Conservation (phyloP, 2,329 filamentous ascomycete genomes). For the Septoria linicola region DNA sequence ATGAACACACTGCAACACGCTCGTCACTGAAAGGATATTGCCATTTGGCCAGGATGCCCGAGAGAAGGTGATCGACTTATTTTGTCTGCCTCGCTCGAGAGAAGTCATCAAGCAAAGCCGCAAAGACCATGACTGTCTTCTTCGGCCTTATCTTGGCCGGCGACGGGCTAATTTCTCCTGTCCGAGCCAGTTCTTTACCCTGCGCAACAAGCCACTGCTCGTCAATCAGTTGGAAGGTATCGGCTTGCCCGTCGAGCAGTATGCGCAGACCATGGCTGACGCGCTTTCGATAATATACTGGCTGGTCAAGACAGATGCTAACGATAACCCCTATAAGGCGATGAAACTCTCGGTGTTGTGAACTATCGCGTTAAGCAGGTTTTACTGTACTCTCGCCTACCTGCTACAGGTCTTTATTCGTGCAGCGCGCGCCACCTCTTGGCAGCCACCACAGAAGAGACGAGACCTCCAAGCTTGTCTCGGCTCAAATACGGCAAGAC, state of each 20-base stretch:
- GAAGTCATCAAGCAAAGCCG: conserved; percentile 13
- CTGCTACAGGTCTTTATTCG: too few species aligned
- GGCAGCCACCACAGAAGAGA: too few species aligned
- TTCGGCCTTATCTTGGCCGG: conserved; percentile 52
- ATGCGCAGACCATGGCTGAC: conserved; percentile 51
- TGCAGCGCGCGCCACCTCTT: too few species aligned
- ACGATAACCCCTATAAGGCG: too few species aligned
- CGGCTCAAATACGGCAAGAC: too few species aligned
- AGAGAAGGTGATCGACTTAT: conserved; percentile 20
- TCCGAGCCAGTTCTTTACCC: conserved; percentile 39
- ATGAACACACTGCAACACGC: conserved; percentile 6
- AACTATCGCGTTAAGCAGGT: too few species aligned
- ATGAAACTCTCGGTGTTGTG: too few species aligned
- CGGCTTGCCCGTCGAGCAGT: conserved; percentile 37
- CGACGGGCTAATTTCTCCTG: conserved; percentile 19
- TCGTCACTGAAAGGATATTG: conserved; percentile 10
- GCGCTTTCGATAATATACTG: conserved; percentile 49
- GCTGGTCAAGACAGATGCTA: neutral
- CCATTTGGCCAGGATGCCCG: conserved; percentile 4
- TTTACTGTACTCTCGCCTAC: too few species aligned
- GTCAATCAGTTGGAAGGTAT: conserved; percentile 53
- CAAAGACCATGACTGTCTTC: conserved; percentile 44
- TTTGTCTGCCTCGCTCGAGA: conserved; percentile 3
- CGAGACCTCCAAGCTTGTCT: too few species aligned
- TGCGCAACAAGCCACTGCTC: conserved; percentile 54